phyloP scores from a whole-genome alignment of 2,329 filamentous ascomycete genomes.

The Sporothrix inflata region DNA sequence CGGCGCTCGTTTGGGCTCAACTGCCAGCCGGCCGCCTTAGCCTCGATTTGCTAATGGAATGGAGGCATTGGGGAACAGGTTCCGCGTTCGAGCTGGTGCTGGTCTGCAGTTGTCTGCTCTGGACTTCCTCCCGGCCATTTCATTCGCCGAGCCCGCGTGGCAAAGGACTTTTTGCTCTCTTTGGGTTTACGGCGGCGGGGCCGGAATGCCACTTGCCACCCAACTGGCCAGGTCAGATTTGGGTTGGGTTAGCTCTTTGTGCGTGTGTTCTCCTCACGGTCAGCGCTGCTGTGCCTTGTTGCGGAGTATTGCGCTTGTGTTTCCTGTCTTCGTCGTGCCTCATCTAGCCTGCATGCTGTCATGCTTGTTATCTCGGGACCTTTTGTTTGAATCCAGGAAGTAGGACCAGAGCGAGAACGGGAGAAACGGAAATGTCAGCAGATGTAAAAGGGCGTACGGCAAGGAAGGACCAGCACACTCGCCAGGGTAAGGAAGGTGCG shows the following conservation, averaged over 20 bases:
- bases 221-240: neutral
- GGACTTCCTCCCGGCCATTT: neutral
- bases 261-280: neutral
- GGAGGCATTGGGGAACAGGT: neutral
- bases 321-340: neutral
- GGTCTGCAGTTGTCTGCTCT: neutral
- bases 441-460: neutral
- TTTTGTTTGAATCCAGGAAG: constrained; percentile 24
- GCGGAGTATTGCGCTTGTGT: neutral
- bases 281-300: neutral
- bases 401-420: neutral
- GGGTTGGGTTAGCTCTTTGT: neutral
- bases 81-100: neutral
- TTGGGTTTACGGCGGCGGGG: constrained; percentile 30
- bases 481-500: neutral
- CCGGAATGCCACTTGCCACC: constrained; percentile 3
- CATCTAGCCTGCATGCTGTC: too few species aligned
- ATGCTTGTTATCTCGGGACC: constrained; percentile 14
- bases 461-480: neutral
- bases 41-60: constrained; percentile 9
- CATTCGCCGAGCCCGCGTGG: neutral
- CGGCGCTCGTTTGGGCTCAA: neutral
- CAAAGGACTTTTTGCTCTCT: constrained; percentile 32
- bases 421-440: neutral
- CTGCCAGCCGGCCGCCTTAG: constrained; percentile 1